phyloP scores from a whole-genome alignment of 129 eudicot species.

The Artemisia argyi region DNA sequence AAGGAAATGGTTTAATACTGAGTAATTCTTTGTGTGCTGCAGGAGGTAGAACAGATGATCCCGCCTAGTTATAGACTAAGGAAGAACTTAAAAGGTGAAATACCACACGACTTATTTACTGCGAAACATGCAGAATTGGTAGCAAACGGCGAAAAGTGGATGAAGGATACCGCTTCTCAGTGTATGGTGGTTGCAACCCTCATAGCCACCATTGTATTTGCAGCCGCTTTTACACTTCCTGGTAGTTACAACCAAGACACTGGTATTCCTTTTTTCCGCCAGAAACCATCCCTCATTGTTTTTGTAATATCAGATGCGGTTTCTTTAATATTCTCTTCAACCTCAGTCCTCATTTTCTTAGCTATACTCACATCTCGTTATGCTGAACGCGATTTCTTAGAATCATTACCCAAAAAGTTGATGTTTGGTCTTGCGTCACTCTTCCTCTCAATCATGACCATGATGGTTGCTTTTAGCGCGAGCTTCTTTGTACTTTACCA shows the following conservation, averaged over 20 bases:
- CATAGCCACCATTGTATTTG: conserved; percentile 34
- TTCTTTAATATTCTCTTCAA: conserved; percentile 21
- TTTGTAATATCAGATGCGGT: conserved; percentile 18
- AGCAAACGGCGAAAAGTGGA: conserved; percentile 21
- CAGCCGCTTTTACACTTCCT: conserved; percentile 37
- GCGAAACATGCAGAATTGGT: conserved; percentile 15
- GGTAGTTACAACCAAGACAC: conserved; percentile 24
- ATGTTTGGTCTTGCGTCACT: conserved; percentile 23
- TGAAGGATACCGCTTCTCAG: conserved; percentile 32
- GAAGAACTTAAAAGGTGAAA: conserved; percentile 9
- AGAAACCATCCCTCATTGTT: conserved; percentile 15
- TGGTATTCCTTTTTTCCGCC: conserved; percentile 22
- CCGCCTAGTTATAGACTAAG: conserved; percentile 9
- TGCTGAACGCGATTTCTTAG: conserved; percentile 25
- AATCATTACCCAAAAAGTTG: conserved; percentile 23
- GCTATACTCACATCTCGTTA: conserved; percentile 29
- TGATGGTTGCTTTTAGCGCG: conserved; percentile 26
- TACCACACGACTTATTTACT: conserved; percentile 23
- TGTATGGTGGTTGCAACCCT: conserved; percentile 36
- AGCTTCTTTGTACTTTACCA: conserved; percentile 12
- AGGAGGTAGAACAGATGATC: conserved; percentile 24
- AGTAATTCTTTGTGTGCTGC: background rate
- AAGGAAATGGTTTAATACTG: background rate
- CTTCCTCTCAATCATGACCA: conserved; percentile 27
- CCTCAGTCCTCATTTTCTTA: conserved; percentile 23